Evolutionary conservation across 2,329 filamentous ascomycete genomes (phyloP).

Genomic region (Ophiostoma australiae): DNA sequence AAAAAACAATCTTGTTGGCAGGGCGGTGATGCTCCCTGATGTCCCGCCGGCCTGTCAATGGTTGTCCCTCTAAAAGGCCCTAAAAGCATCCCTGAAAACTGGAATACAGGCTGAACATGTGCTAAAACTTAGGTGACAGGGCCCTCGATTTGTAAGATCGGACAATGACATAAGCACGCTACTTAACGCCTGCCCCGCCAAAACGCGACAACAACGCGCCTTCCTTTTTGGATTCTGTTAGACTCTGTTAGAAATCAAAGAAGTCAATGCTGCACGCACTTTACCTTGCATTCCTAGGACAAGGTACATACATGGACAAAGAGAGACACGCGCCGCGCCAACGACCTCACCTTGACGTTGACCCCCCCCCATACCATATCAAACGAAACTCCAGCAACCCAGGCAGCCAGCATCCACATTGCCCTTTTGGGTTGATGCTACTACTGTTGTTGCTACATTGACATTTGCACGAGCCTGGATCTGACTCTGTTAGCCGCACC

Average conservation of each 20-base stretch:
- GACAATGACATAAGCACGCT: neutral
- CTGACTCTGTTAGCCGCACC: neutral
- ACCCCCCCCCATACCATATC: neutral
- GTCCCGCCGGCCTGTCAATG: neutral
- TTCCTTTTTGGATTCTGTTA: neutral
- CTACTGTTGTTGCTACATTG: neutral
- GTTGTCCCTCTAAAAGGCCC: no score
- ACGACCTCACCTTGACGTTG: neutral
- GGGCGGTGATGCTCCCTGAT: neutral
- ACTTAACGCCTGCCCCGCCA: neutral
- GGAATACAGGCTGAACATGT: neutral
- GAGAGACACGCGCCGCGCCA: conserved; percentile 10
- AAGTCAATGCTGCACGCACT: conserved; percentile 20
- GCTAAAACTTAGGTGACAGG: neutral
- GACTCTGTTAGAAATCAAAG: neutral
- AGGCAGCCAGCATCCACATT: conserved; percentile 20
- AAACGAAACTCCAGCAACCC: conserved; percentile 1
- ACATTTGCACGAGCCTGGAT: conserved; percentile 5
- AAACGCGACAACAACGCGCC: conserved; percentile 24
- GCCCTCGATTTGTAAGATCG: conserved; percentile 11
- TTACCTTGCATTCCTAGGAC: conserved; percentile 7
- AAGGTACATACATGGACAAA: conserved; percentile 10
- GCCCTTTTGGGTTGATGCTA: neutral
- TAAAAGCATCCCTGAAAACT: neutral
- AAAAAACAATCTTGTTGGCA: conserved; percentile 23